Base-by-base conservation (phyloP, 2,329 filamentous ascomycete species). In the Catunica adiposa region DNA sequence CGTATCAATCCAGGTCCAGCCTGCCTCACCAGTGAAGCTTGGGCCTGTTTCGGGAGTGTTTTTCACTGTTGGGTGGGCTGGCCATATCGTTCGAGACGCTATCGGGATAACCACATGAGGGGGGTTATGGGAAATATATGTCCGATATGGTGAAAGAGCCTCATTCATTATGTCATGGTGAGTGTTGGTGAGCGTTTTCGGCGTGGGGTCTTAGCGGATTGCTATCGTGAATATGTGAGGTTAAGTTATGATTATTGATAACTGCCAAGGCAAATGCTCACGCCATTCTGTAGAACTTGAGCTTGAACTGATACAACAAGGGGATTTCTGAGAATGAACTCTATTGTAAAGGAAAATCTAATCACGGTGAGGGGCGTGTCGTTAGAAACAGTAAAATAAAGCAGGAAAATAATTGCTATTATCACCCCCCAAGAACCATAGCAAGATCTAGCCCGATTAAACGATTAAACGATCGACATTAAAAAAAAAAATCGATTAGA, bases 391-490 rank as follows among this genome's bases (percentile, higher is more conserved):
- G 11, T 8, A 29, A 9, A 14, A n/a, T 22, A 14, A 17, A n/a
- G 20, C 14, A n/a, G 11, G 20, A 29, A 9, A 14, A n/a, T 22
- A 14, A 17, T 31, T 37, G 5, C 29, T 22, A 40, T 14, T 20
- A 29, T 17, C 50, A 52, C 50, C 17, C 50, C 50, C 50, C 50
- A 2, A 34, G 29, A n/a, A 17, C 50, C 50, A 20, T 31, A 29
- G 50, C 50, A 23, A 17, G 50, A 52, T 52, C 50, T 20, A 52
- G 50, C 20, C 50, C 50, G 50, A 52, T 38, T 52, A 23, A 52
- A 40, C 37, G 29, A 55, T 50, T 52, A 50, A 55, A 46, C 8
- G 23, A 47, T 20, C 23, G 48, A 46, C 40, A 56, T 29, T n/a
- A n/a, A 46, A 46, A 46, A 47, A 56, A 56, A 46, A 46, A 48